Evolutionary conservation across 2,329 filamentous ascomycete species (phyloP).

Genomic region (Colletotrichum tropicicola): DNA sequence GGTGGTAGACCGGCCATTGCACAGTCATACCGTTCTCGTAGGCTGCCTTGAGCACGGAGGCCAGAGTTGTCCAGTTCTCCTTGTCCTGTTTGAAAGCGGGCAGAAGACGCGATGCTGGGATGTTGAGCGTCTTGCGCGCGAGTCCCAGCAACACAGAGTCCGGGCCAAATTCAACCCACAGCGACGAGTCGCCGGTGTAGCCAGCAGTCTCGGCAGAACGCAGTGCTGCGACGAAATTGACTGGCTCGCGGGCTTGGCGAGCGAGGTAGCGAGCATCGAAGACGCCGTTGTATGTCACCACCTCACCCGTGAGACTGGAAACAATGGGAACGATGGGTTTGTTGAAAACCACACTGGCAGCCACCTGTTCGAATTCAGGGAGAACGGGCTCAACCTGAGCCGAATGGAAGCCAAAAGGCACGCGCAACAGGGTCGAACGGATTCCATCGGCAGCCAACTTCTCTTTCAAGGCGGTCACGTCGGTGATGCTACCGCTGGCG

Average conservation of each 20-base stretch:
- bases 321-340: neutral
- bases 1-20: neutral
- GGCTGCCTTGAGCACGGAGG: neutral
- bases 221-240: neutral
- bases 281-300: neutral
- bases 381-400: conserved; percentile 50
- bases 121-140: neutral
- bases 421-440: conserved; percentile 38
- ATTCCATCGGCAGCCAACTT: too few relatives aligned
- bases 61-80: neutral
- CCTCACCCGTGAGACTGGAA: neutral
- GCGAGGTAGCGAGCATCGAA: neutral
- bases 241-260: neutral
- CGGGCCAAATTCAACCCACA: neutral
- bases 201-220: neutral
- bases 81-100: neutral
- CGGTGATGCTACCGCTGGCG: too few relatives aligned
- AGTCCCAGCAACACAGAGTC: neutral
- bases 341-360: neutral
- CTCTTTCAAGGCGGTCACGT: too few relatives aligned
- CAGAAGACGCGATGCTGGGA: neutral
- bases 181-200: neutral
- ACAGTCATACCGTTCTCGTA: neutral
- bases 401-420: conserved; percentile 47
- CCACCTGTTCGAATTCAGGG: conserved; percentile 55